Conservation (phyloP, 1,139 yeast species). For the Suhomyces taliae region DNA sequence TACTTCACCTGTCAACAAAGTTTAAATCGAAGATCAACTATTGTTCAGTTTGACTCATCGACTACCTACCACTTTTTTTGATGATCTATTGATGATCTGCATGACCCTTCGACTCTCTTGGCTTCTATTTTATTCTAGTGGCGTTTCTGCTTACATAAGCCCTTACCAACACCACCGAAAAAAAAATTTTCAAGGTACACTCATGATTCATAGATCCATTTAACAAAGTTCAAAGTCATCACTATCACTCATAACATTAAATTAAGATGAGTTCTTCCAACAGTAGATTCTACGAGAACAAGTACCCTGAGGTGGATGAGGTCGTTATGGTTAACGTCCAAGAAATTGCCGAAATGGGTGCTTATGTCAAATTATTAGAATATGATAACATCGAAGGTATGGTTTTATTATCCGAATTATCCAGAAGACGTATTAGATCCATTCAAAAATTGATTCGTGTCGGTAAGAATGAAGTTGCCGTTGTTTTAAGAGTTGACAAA, state of each 20-base stretch:
- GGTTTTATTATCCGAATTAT: slow-evolving; percentile 93
- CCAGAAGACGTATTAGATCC: slow-evolving; percentile 98
- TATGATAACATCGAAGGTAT: slow-evolving; percentile 98
- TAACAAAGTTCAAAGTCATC: not conserved
- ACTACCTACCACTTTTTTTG: too few species aligned
- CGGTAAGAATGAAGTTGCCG: slow-evolving; percentile 98
- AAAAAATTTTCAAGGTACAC: slow-evolving; percentile 8
- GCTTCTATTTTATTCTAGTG: not conserved
- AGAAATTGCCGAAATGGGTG: slow-evolving; percentile 98
- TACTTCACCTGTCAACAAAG: too few species aligned
- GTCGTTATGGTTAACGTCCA: slow-evolving; percentile 98
- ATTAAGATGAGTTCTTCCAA: slow-evolving; percentile 74
- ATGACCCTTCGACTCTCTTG: not conserved
- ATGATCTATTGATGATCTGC: too few species aligned
- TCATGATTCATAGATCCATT: slow-evolving; percentile 4
- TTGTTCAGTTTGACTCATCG: too few species aligned
- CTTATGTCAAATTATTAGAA: slow-evolving; percentile 91
- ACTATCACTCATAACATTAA: slow-evolving; percentile 1
- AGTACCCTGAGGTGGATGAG: slow-evolving; percentile 98
- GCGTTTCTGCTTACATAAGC: slow-evolving; percentile 4
- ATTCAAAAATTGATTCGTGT: slow-evolving; percentile 97
- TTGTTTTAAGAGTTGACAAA: slow-evolving; percentile 97
- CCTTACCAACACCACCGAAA: not conserved
- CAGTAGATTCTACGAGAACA: slow-evolving; percentile 97
- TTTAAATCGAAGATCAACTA: too few species aligned